Evolutionary conservation across 192 early-diverging fungal genomes (phyloP), one percentile per base, ranked within the genome.

Genomic region (Podila horticola): DNA sequence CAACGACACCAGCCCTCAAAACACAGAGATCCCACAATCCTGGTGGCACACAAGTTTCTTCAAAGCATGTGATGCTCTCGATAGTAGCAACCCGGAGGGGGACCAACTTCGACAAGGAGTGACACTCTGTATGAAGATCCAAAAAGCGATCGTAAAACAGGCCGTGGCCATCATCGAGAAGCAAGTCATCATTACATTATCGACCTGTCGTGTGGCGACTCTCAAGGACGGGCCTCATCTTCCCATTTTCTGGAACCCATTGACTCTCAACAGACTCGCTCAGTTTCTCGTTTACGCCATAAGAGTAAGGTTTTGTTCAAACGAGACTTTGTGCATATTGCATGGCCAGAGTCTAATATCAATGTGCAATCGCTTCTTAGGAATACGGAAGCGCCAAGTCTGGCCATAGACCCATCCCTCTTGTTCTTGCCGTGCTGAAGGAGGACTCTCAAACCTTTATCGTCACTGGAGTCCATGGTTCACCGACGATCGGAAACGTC

Each of bases 11-110:
- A 74, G 36, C 26, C 11, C 72, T 6, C 72, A 70, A 0, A 72
- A 30, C 26, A 62, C 49, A 36, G 72, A 29, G 36, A 50, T 52
- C 10, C 30, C 51, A 7, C 50, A 45, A 45, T 48, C 68, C 8
- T 88, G 87, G 83, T 96, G 94, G 94, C 75, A 94, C 62, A 62
- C 82, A 31, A 94, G 95, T 30, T 98, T 97, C 81, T 98, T 91
- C 83, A 88, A 92, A 1, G 95, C 96, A 19, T 97, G 93, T 70
- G 97, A 98, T 72, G 91, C 97, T 8, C 81, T 98, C 20, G 88
- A 88, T 36, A 84, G 74, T 82, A 90, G 71, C 28, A 74, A 61
- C 6, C 50, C 50, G 30, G 72, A 70, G 7, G 67, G 70, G 31
- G 57, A 72, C 26, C 57, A 66, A 2, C 62, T 94, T 19, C 66